Base-by-base conservation (phyloP, 139 green algal genomes). In the Chlamydomonas sphaeroides region DNA sequence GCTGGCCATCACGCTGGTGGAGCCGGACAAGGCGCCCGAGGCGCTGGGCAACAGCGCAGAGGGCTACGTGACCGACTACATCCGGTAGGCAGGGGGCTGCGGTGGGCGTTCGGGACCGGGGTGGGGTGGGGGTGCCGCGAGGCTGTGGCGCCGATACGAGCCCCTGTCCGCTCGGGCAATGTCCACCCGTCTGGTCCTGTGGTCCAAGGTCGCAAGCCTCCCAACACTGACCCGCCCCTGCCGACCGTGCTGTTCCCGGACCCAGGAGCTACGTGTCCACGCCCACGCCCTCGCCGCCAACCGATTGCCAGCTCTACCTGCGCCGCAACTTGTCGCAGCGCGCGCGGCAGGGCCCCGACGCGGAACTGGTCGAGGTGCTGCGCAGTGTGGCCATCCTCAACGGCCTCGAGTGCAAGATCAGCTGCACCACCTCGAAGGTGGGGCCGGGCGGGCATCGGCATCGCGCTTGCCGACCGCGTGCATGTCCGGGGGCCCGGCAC, bases 341-440 rank as follows among this genome's bases (percentile, higher is more conserved):
- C 1, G 71, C 71, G 33, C 26, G 45, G 25, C 73, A 53, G 33
- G 48, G 32, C 14, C 59, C 49, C 33, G 78, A 86, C 28, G 57
- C 41, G 30, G 68, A 75, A 81, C 78, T 89, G 57, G 35, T 87
- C 38, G 74, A 63, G n/a, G 83, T 71, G 39, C 79, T 92, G 51
- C 38, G 79, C 14, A 80, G 80, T 20, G 85, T 91, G 32, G 51
- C 84, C 18, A 73, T 94, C 30, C 67, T 85, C 28, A 99, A 99
- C 66, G 95, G 96, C 1, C 93, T 99, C 36, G 96, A 99, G 91
- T 98, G 96, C 95, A 99, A 99, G 88, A 90, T 98, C 36, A 85
- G 89, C 70, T 95, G 90, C 82, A 70, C 59, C 38, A 95, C 85
- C 30, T 91, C 67, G 56, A 96, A 96, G 89, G 90, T 92, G 59